Conservation (phyloP, 78 protist genomes). For the Dictyostelium brefeldianum region DNA sequence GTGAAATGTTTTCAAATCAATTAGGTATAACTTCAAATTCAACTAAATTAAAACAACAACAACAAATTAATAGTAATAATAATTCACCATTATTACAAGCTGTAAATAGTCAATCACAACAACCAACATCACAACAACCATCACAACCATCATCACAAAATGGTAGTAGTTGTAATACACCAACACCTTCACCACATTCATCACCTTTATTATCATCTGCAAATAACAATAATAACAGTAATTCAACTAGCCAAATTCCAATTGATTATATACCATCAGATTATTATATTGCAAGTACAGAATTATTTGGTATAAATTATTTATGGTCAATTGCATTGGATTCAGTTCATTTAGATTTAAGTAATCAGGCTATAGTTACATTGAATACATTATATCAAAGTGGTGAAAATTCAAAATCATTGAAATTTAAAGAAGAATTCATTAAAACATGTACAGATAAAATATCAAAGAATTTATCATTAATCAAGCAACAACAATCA, state of each 20-base stretch:
- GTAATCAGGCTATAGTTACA: constrained; percentile 53
- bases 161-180: constrained; percentile 7
- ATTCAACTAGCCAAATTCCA: neutral
- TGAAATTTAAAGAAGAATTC: constrained; percentile 65
- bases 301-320: constrained; percentile 46
- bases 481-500: neutral
- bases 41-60: neutral
- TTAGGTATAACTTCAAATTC: constrained; percentile 19
- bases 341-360: constrained; percentile 24
- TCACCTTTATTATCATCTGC: constrained; percentile 10
- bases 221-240: neutral
- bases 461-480: constrained; percentile 7
- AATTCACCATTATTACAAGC: constrained; percentile 10
- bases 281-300: constrained; percentile 44
- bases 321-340: constrained; percentile 68
- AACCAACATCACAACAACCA: neutral
- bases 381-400: constrained; percentile 30
- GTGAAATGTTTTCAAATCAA: constrained; percentile 47
- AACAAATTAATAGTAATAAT: neutral
- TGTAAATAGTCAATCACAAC: constrained; percentile 43
- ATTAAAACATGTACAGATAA: constrained; percentile 34
- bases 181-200: constrained; percentile 38
- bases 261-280: constrained; percentile 39
- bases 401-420: constrained; percentile 25
- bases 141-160: constrained; percentile 1